Conservation (phyloP, 352 stramenopile species). For the Pythium oligandrum region DNA sequence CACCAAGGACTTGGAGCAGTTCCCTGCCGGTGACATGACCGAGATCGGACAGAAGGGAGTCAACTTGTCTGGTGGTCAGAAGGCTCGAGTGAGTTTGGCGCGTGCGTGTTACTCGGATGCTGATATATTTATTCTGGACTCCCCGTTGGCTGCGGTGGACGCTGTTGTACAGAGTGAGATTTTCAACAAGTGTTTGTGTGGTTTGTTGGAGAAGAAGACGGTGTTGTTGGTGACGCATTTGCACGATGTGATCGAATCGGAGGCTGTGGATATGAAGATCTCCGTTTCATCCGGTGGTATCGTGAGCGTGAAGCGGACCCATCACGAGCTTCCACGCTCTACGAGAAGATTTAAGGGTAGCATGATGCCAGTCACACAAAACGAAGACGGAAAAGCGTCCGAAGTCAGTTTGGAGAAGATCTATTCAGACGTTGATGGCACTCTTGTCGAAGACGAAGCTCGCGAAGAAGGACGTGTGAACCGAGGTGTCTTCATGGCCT, state of each 20-base stretch:
- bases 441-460: slow-evolving; percentile 32
- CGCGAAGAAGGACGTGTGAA: slow-evolving; percentile 29
- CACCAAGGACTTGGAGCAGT: slow-evolving; percentile 71
- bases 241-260: slow-evolving; percentile 39
- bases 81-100: slow-evolving; percentile 60
- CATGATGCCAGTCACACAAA: no score
- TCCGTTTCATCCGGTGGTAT: slow-evolving; percentile 4
- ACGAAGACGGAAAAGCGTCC: no score
- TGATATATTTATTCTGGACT: slow-evolving; percentile 84
- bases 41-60: slow-evolving; percentile 95
- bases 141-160: slow-evolving; percentile 91
- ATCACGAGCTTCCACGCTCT: no score
- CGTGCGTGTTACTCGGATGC: slow-evolving; percentile 51
- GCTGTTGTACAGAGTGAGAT: slow-evolving; percentile 90
- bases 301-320: not conserved
- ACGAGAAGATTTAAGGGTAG: no score
- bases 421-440: not conserved
- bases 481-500: slow-evolving; percentile 26
- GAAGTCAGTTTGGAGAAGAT: no score
- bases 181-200: slow-evolving; percentile 49
- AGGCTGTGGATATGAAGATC: slow-evolving; percentile 16
- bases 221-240: slow-evolving; percentile 90
- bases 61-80: slow-evolving; percentile 92
- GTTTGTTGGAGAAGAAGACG: slow-evolving; percentile 30
- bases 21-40: slow-evolving; percentile 84